Evolutionary conservation across 2,329 filamentous ascomycete species (phyloP), one percentile per base, ranked within the genome.

Genomic region (Zopfia rhizophila): DNA sequence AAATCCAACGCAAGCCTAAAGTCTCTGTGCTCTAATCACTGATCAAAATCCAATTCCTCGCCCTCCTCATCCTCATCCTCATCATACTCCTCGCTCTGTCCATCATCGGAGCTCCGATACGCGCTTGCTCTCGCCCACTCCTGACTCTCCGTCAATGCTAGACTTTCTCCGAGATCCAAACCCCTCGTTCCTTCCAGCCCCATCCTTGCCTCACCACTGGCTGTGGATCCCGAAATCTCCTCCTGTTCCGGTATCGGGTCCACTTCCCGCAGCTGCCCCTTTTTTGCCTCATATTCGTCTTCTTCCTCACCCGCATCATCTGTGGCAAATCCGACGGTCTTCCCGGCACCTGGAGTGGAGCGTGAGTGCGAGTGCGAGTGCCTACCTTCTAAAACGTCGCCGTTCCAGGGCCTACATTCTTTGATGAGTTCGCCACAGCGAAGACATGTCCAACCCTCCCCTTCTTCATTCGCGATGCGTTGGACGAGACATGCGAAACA

Each of bases 401-500:
- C 94, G 59, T 80, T 85, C 94, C 94, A 99, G 1, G 94, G 91
- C 68, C 85, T 87, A 72, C 93, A 97, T 68, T 92, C 86, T 66
- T 88, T 91, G 36, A 96, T 85, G 14, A 88, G 69, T 64, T 90
- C 88, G 13, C 92, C 92, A 65, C 94, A 99, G 14, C 94, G 83
- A 33, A 99, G 76, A 73, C 94, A 99, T 8, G 85, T 82, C 91
- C 92, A 97, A 2, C 93, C 93, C 65, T 97, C 91, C 22, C 93
- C 94, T 68, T 97, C 93, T 72, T 97, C 93, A 4, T 87, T 85
- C 72, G 97, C 93, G 30, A 99, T 81, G 48, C 90, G 85, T 46
- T 91, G 90, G 3, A 92, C 91, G n/a, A 97, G 74, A 65, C 94
- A 99, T 13, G 96, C 90, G 67, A 95, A 99, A 73, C 94, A 99